These are phyloP conservation scores for Neurospora hispaniola DNA, from an alignment of 495 filamentous ascomycete genomes.

Conservation along the genomic window DNA sequence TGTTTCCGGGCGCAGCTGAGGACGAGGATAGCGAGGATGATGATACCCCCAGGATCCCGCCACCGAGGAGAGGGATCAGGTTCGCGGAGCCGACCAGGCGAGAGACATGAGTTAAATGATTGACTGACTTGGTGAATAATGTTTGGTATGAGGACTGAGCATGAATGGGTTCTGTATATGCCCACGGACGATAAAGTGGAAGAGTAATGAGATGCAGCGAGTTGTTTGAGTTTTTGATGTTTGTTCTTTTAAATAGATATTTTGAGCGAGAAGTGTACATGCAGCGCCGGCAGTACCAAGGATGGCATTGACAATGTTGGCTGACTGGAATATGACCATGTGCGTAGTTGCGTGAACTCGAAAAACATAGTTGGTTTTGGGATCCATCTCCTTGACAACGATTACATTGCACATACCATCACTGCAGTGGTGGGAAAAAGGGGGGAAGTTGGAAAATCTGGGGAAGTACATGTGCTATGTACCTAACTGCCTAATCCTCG, in stretches of 20 bases:
- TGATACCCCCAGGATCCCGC: conserved; percentile 39
- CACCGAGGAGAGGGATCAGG: conserved; percentile 30
- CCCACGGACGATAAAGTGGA: not conserved
- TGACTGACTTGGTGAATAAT: not conserved
- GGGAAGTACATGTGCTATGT: not conserved
- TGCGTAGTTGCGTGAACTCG: not conserved
- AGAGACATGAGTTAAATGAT: conserved; percentile 4
- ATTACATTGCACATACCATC: not conserved
- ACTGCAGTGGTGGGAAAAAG: not conserved
- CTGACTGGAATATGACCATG: not conserved
- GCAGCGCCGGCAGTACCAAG: not conserved
- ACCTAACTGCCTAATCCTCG: not conserved
- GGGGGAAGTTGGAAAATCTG: not conserved
- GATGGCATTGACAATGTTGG: not conserved
- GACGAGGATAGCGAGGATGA: conserved; percentile 56
- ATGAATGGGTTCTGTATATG: not conserved
- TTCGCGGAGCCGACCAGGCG: conserved; percentile 33
- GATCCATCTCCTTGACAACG: not conserved
- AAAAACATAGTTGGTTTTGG: no score
- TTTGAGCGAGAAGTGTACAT: not conserved
- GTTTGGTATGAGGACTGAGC: not conserved
- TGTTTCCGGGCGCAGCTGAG: conserved; percentile 39
- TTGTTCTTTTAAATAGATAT: not conserved
- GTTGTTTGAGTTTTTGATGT: no score
- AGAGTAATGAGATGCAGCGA: not conserved